Evolutionary conservation across 306 rosid genomes (phyloP), one percentile per base, ranked within the genome.

Genomic region (Corylus heterophylla): DNA sequence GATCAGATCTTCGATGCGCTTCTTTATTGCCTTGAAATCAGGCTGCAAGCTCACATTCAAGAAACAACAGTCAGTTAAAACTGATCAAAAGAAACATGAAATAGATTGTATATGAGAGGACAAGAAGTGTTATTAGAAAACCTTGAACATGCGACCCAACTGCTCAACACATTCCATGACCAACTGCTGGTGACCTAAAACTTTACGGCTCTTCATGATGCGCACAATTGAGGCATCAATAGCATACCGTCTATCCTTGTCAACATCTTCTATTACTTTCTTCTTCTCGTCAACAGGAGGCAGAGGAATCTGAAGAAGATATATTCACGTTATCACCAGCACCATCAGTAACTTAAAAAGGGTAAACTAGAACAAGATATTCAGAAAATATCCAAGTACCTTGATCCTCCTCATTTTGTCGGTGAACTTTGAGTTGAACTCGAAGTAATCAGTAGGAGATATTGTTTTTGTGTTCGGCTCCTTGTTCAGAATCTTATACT

Each of bases 1-100:
- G 88, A 94, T 94, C 83, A 94, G 90, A 81, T 94, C 98, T 85
- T 94, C 98, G 8, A 94, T 94, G 80, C 98, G 83, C 89, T 94
- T 94, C 76, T 94, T 94, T 52, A 94, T 94, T 56, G 97, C 93
- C 85, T 92, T 94, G 86, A 92, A 92, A 75, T 94, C 93, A 1
- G 98, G 98, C 98, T 94, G 89, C 59, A 76, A 14, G 71, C 69
- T 18, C 13, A 22, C 72, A 73, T 70, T 51, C 64, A 80, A 20
- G 31, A 56, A 76, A 22, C 18, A 68, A 25, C 54, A 49, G 27
- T 4, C 12, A 58, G 74, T 58, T 45, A 66, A 50, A 51, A 59
- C 77, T 4, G 29, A 68, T 68, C 13, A 22, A 51, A 63, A 31
- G 8, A 49, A 72, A 80, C 35, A 78, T 7, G 62, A 62, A 3